Base-by-base conservation (phyloP, 2,329 filamentous ascomycete genomes). In the Pseudophaeomoniella oleicola region DNA sequence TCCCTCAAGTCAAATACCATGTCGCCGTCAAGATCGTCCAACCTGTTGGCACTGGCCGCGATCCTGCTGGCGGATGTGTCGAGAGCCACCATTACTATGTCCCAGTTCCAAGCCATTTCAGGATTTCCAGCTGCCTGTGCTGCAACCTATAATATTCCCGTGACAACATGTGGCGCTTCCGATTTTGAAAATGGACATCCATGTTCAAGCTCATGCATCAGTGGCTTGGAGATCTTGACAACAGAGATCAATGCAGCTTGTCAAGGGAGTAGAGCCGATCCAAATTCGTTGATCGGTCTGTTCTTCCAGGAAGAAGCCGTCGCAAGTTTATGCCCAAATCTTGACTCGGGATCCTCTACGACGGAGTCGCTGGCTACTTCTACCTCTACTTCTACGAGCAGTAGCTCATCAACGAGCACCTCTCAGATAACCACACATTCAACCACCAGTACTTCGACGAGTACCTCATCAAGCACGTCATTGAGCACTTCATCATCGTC, bases 51-150 rank as follows among this genome's bases (percentile, higher is more conserved):
- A 6, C 31, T 32, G 14, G n/a, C 31, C 31, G 6, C 22, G 15
- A 13, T 32, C 6, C 31, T 32, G n/a, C n/a, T 14, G 14, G 16
- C 12, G 43, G 46, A 16, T 45, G 45, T 32, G 15, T 63, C 52
- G 17, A 36, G 16, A 4, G 43, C 41, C 9, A 40, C 36, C 16
- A 35, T 45, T 13, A 31, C 34, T 16, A 43, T 46, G 17, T 19
- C 37, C 10, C 16, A 41, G 4, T 42, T 47, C 22, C 45, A 47
- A 35, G 35, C 42, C 19, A 44, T 47, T 16, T 18, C 40, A 17
- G 45, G 45, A 19, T 46, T 47, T 34, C 39, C 40, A 11, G 16
- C 22, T 3, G 10, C 32, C 12, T 46, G 44, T 34, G 44, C 42
- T 4, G 27, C 31, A 22, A 42, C 44, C n/a, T 46, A 48, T 38